Conservation (phyloP, 176 grass and related monocot genomes). For the Juncus inflexus region DNA sequence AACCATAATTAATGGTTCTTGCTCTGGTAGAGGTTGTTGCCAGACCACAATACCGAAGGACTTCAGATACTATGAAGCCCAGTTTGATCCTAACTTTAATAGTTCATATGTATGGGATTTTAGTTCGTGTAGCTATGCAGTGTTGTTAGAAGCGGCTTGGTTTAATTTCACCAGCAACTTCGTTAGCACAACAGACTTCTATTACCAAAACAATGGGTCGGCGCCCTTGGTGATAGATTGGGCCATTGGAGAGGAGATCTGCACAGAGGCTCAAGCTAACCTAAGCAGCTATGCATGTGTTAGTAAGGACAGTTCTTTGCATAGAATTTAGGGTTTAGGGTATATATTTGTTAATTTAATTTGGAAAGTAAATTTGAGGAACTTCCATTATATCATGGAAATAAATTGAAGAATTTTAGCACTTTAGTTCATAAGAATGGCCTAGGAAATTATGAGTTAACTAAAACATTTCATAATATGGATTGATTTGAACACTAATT, state of each 20-base stretch:
- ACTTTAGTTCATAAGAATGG: background rate
- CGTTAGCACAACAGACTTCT: background rate
- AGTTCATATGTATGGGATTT: background rate
- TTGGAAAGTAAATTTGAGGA: too few species aligned
- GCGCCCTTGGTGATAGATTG: slow-evolving; percentile 11
- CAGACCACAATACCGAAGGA: slow-evolving; percentile 19
- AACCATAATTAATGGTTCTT: slow-evolving; percentile 17
- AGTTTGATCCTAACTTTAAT: slow-evolving; percentile 1
- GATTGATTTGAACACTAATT: too few species aligned
- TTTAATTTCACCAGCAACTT: slow-evolving; percentile 9
- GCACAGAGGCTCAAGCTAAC: background rate
- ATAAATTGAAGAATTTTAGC: too few species aligned
- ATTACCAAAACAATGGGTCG: background rate
- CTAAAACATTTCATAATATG: too few species aligned
- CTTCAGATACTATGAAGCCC: slow-evolving; percentile 1
- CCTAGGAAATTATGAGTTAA: background rate
- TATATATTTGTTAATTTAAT: too few species aligned
- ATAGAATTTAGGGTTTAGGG: background rate
- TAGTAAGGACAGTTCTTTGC: background rate
- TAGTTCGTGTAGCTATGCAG: slow-evolving; percentile 9
- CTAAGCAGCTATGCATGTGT: slow-evolving; percentile 6
- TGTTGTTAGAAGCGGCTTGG: background rate
- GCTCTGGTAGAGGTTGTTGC: slow-evolving; percentile 30
- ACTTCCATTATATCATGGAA: too few species aligned
- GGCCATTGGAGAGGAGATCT: background rate